Percentiles rank a stretch among this genome's conserved stretches.
Evolutionary conservation across 192 early-diverging fungal species (phyloP).

Genomic region (Backusella circina): DNA sequence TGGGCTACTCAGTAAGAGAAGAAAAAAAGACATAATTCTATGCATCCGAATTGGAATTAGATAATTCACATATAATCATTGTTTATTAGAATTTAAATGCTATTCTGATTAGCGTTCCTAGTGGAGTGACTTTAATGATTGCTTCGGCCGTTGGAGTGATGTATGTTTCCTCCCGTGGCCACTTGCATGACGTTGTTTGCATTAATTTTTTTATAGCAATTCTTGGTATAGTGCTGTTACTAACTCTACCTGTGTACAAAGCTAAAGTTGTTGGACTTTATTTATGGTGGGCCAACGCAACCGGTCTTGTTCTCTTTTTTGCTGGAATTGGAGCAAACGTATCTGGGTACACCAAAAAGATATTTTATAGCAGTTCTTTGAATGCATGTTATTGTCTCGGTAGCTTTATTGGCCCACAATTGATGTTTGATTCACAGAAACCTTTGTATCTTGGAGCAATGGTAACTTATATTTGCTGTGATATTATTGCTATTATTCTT

Average conservation of each 20-base stretch:
- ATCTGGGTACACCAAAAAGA: constrained; percentile 19
- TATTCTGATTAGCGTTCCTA: constrained; percentile 17
- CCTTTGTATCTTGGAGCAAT: constrained; percentile 21
- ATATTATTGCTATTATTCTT: background rate
- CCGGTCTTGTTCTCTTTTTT: background rate
- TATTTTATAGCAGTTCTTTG: constrained; percentile 4
- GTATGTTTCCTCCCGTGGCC: background rate
- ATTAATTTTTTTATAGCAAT: background rate
- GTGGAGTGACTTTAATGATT: background rate
- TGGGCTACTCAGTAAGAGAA: constrained; percentile 23
- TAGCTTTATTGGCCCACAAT: constrained; percentile 17
- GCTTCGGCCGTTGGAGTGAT: background rate
- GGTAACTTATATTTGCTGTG: constrained; percentile 10
- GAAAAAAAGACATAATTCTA: background rate
- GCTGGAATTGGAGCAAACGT: background rate
- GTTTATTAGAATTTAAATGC: constrained; percentile 13
- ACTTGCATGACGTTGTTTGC: background rate
- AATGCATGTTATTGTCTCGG: constrained; percentile 14
- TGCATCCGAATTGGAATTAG: background rate
- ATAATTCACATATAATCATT: background rate
- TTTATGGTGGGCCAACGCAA: constrained; percentile 3
- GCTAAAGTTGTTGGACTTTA: constrained; percentile 22
- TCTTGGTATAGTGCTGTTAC: constrained; percentile 14
- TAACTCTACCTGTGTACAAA: background rate
- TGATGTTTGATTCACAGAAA: constrained; percentile 20